A percentile compares a stretch with the other conserved stretches of the same genome.
Evolutionary conservation across 1,284 basidiomycete species (phyloP).

Genomic region (Stygiomarasmius scandens): DNA sequence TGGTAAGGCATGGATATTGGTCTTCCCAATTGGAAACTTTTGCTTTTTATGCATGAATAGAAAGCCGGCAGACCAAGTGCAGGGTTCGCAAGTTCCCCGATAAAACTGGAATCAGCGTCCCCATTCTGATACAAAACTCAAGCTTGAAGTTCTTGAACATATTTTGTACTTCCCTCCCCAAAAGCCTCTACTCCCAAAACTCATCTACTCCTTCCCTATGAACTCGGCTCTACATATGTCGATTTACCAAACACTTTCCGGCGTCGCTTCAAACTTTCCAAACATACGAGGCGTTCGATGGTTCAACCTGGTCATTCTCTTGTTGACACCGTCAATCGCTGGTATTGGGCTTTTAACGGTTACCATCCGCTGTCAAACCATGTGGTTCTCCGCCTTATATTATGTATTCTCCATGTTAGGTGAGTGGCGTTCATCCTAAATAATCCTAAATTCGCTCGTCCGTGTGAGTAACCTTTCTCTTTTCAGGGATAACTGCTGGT

Average conservation of each 20-base stretch:
- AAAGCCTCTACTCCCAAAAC: background rate
- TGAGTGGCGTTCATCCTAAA: constrained; percentile 29
- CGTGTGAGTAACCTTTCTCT: constrained; percentile 21
- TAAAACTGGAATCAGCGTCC: background rate
- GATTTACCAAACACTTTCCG: constrained; percentile 10
- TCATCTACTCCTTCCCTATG: constrained; percentile 4
- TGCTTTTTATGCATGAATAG: background rate
- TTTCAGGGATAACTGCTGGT: constrained; percentile 65
- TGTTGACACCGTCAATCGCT: constrained; percentile 67
- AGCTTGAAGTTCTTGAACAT: background rate
- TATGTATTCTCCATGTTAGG: constrained; percentile 79
- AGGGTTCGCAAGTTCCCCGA: background rate
- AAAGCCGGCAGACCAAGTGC: background rate
- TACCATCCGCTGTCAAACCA: constrained; percentile 53
- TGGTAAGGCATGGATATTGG: background rate
- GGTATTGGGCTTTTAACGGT: constrained; percentile 65
- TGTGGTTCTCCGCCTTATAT: constrained; percentile 62
- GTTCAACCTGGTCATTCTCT: constrained; percentile 69
- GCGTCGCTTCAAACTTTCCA: constrained; percentile 41
- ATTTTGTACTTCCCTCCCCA: background rate
- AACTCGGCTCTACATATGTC: too few species aligned
- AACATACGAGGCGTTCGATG: constrained; percentile 57
- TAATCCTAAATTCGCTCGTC: too few species aligned
- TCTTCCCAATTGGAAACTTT: background rate
- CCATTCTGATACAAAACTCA: background rate